Conservation (phyloP, 225 moss, liverwort and hornwort species). For the Bryoerythrophyllum caledonicum region DNA sequence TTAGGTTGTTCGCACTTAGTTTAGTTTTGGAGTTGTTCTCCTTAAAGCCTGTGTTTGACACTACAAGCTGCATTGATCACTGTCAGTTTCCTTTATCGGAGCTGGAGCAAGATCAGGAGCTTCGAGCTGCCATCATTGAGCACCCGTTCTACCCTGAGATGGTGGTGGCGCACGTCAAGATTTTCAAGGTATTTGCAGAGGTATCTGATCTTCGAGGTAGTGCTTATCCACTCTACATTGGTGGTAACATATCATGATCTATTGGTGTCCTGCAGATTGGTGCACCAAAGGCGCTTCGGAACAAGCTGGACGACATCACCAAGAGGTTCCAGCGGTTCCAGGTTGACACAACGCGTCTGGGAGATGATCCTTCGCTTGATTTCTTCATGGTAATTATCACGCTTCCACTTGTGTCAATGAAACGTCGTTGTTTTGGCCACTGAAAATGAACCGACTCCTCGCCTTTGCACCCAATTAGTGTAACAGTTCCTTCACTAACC, state of each 20-base stretch:
- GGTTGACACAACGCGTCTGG: constrained; percentile 23
- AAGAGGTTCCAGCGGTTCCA: constrained; percentile 38
- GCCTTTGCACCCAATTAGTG: no score
- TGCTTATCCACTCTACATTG: no score
- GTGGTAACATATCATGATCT: not conserved
- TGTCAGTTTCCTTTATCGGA: not conserved
- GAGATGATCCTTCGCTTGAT: constrained; percentile 47
- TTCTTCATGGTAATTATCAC: constrained; percentile 36
- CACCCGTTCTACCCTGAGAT: constrained; percentile 49
- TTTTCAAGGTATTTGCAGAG: constrained; percentile 40
- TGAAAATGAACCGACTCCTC: no score
- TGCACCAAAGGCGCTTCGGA: constrained; percentile 40
- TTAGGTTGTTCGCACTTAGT: no score
- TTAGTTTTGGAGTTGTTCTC: no score
- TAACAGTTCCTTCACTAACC: no score
- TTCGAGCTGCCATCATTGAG: constrained; percentile 35
- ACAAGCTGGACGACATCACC: constrained; percentile 45
- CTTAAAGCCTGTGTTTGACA: no score
- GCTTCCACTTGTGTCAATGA: not conserved
- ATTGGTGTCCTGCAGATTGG: constrained; percentile 30
- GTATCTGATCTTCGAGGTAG: no score
- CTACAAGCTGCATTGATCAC: not conserved
- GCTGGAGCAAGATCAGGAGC: constrained; percentile 18
- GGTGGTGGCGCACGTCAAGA: constrained; percentile 40
- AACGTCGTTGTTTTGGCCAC: no score